Conservation (phyloP, 2,329 filamentous ascomycete species). For the Colletotrichum coccodes region DNA sequence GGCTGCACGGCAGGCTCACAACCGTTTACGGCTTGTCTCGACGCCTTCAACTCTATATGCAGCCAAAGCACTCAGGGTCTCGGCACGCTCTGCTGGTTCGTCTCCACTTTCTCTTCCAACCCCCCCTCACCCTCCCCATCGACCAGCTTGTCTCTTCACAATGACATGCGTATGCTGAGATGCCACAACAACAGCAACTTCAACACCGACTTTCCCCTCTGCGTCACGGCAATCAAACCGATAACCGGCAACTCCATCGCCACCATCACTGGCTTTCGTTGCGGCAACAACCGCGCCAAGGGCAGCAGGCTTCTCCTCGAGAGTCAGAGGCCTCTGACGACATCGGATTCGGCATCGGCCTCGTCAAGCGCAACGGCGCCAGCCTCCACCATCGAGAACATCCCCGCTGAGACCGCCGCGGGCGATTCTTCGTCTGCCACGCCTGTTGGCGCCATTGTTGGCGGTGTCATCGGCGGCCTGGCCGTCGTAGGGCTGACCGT, state of each 20-base stretch:
- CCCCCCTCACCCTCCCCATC: neutral
- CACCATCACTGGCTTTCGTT: neutral
- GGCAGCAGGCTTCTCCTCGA: neutral
- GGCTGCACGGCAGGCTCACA: neutral
- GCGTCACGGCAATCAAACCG: neutral
- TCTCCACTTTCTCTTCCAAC: neutral
- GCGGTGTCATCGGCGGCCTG: neutral
- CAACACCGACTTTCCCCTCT: neutral
- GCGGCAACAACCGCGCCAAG: neutral
- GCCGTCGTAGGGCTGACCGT: neutral
- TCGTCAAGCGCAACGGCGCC: neutral
- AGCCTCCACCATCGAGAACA: neutral
- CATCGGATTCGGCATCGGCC: neutral
- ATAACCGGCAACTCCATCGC: neutral
- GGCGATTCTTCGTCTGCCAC: neutral
- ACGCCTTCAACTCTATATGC: neutral
- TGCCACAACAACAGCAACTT: neutral
- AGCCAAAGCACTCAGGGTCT: neutral
- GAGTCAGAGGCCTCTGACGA: neutral
- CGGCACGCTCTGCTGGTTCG: constrained; percentile 12
- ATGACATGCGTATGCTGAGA: neutral
- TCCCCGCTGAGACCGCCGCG: neutral
- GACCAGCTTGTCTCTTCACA: too few relatives aligned
- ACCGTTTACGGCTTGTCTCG: constrained; percentile 7
- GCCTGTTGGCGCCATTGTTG: neutral